Conservation (phyloP, 345 rosid species). For the Turnera subulata region DNA sequence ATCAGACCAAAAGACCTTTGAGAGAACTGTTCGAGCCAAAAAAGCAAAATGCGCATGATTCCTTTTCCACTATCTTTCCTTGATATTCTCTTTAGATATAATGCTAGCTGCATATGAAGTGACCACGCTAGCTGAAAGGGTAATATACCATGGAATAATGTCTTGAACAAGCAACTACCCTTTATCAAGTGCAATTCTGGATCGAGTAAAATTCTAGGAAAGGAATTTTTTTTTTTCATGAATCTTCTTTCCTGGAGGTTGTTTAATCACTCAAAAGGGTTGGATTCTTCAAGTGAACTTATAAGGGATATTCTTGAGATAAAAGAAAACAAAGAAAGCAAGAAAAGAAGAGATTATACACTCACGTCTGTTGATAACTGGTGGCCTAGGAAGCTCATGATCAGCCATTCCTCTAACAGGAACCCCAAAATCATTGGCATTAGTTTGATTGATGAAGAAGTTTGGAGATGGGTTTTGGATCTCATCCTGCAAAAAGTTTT, state of each 20-base stretch:
- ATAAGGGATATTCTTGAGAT: background rate
- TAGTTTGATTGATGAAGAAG: slow-evolving; percentile 21
- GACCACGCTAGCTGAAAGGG: background rate
- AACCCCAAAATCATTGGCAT: slow-evolving; percentile 39
- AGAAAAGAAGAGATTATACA: background rate
- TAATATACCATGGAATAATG: background rate
- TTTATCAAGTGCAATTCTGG: background rate
- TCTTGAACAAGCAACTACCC: background rate
- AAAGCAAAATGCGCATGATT: background rate
- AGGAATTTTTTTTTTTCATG: background rate
- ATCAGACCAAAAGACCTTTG: background rate
- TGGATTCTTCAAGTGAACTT: background rate
- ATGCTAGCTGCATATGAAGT: background rate
- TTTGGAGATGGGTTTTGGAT: slow-evolving; percentile 43
- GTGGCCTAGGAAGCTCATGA: slow-evolving; percentile 27
- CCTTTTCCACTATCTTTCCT: background rate
- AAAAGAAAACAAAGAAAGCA: background rate
- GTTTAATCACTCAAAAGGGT: background rate
- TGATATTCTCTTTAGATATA: background rate
- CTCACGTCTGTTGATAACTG: background rate
- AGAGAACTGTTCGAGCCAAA: slow-evolving; percentile 3
- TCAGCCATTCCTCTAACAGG: slow-evolving; percentile 48
- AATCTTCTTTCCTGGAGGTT: too few relatives aligned
- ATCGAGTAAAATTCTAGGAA: background rate
- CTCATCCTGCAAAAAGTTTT: slow-evolving; percentile 66